Evolutionary conservation across 176 grass and related monocot genomes (phyloP).

Genomic region (Urochloa ruziziensis): DNA sequence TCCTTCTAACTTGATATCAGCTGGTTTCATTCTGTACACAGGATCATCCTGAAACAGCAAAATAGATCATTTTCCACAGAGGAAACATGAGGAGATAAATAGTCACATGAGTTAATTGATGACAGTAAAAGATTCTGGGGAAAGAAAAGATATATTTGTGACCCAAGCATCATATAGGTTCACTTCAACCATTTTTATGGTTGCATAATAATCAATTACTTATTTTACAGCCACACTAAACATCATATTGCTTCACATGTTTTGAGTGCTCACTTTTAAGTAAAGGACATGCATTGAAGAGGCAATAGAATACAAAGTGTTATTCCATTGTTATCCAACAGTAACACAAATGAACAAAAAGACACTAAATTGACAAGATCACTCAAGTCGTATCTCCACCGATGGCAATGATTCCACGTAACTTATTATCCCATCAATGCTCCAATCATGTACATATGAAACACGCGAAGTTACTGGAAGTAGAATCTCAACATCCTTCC

Average conservation of each 20-base stretch:
- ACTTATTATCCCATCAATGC: conserved; percentile 36
- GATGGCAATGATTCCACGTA: conserved; percentile 9
- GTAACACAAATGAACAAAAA: neutral
- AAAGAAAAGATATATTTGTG: neutral
- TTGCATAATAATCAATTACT: neutral
- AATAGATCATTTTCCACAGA: neutral
- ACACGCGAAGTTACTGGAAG: conserved; percentile 30
- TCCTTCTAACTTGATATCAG: conserved; percentile 35
- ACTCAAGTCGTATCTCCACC: neutral
- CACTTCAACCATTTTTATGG: neutral
- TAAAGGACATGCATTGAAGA: neutral
- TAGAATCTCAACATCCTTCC: conserved; percentile 33
- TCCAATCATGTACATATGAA: conserved; percentile 24
- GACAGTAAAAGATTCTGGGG: neutral
- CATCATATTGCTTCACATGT: no score
- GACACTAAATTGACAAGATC: neutral
- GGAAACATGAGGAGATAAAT: neutral
- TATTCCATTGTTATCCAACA: neutral
- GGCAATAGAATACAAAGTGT: neutral
- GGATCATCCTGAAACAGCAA: conserved; percentile 24
- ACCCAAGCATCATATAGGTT: neutral
- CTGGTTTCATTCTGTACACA: neutral
- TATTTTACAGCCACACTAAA: neutral
- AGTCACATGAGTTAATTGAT: neutral
- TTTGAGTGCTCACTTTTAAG: no score